Evolutionary conservation across 306 rosid species (phyloP), one percentile per base, ranked within the genome.

Genomic region (Citrullus colocynthis): DNA sequence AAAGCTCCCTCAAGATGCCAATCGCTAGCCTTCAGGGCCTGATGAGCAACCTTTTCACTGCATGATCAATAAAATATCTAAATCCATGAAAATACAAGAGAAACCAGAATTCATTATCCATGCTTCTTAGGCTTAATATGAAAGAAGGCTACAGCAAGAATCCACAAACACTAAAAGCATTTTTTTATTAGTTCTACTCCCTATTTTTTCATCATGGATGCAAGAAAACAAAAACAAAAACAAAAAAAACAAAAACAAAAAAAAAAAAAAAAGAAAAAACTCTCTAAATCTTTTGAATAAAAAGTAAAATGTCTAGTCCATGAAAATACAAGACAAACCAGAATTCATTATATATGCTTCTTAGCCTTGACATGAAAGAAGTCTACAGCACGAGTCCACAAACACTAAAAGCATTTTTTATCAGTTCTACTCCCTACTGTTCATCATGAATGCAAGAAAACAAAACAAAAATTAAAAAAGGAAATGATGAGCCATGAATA

Each of bases 1-100:
- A 96, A 91, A 52, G 99, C 98, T 84, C 97, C 96, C 89, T 96
- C 99, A 84, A 96, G 93, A 84, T 96, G 86, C 99, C 99, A 96
- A 84, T 96, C 99, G 74, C 96, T 89, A 54, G 93, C 86, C 87
- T 96, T 96, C 83, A 96, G 78, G 79, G 89, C 85, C 86, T 96
- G 99, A 78, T 83, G 81, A 39, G 98, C 97, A 74, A 82, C 82
- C 84, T 89, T 96, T 86, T 96, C 99, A 81, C 99, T 96, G 97
- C 81, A 78, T 45, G 28, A 67, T 36, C 51, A 17, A 44, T 51
- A 67, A 49, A 52, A 32, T 74, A 32, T 28, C 45, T 8, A 48
- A 48, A 30, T 32, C 44, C 9, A 74, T 74, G 77, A 30, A 32
- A 52, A 52, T 36, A 74, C 4, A 4, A 74, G 37, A 52, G 10